phyloP scores from a whole-genome alignment of 75 land plant species.

The Sequoiadendron giganteum region DNA sequence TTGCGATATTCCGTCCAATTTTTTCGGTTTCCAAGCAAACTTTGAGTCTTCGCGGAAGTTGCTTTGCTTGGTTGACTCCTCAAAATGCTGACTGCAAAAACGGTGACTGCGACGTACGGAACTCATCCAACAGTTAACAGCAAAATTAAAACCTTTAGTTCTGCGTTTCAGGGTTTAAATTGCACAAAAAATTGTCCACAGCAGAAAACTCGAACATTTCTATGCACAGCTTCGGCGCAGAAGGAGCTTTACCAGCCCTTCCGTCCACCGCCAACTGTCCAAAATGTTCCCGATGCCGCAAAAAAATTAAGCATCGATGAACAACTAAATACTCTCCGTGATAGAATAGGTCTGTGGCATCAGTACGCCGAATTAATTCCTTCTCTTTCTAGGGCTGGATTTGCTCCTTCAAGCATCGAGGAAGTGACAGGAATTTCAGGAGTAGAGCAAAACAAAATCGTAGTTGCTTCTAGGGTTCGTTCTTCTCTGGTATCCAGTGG shows the following conservation, averaged over 20 bases:
- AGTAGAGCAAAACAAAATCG: conserved; percentile 84
- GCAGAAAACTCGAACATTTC: not conserved
- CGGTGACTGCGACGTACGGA: not conserved
- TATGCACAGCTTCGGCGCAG: conserved; percentile 11
- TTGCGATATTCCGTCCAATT: not conserved
- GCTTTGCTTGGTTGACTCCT: not conserved
- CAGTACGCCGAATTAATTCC: conserved; percentile 75
- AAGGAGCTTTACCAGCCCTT: conserved; percentile 84
- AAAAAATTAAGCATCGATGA: conserved; percentile 34
- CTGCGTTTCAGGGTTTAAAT: not conserved
- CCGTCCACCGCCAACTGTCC: conserved; percentile 65
- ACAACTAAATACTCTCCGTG: conserved; percentile 65
- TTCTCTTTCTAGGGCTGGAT: conserved; percentile 55
- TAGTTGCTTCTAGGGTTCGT: conserved; percentile 83
- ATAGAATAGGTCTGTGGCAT: conserved; percentile 87
- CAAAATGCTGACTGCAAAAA: not conserved
- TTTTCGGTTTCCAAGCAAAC: not conserved
- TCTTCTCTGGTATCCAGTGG: conserved; percentile 51
- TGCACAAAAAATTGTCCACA: not conserved
- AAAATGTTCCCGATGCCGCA: conserved; percentile 30
- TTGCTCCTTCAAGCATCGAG: conserved; percentile 74
- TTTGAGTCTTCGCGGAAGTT: not conserved
- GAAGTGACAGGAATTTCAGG: conserved; percentile 89
- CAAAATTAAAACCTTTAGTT: conserved; percentile 1
- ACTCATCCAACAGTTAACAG: not conserved